Percentiles rank a stretch among this genome's conserved stretches.
These are phyloP conservation scores for Isoetes engelmannii DNA, from an alignment of 83 land plant species.

Conservation along the genomic window DNA sequence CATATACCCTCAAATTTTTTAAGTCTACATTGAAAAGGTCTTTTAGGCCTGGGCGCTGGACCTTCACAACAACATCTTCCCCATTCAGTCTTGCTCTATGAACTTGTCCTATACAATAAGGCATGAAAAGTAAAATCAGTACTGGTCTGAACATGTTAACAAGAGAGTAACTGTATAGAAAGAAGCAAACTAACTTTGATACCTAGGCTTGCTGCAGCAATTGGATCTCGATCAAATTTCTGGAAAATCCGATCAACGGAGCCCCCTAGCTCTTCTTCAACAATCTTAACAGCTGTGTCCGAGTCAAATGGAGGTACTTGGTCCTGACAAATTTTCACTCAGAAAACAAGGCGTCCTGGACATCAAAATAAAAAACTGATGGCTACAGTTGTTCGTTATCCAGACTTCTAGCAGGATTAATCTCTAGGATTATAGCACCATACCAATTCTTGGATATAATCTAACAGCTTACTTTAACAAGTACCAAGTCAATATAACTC, in stretches of 20 bases:
- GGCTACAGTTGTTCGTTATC: neutral
- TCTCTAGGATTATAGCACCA: no score
- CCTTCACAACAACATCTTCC: constrained; percentile 89
- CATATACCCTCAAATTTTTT: constrained; percentile 81
- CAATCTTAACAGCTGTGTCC: constrained; percentile 68
- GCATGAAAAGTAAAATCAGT: neutral
- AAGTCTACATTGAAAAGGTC: constrained; percentile 94
- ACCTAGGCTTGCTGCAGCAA: constrained; percentile 99
- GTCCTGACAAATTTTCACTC: constrained; percentile 43
- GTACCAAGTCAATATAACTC: neutral
- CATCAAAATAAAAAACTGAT: neutral
- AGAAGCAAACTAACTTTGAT: constrained; percentile 14
- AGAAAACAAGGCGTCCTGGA: neutral
- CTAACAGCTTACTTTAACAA: neutral
- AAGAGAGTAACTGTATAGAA: neutral
- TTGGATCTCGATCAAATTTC: constrained; percentile 86
- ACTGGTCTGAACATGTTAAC: neutral
- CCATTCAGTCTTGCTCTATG: constrained; percentile 86
- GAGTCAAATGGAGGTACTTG: constrained; percentile 99
- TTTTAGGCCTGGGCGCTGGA: constrained; percentile 95
- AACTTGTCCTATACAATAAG: constrained; percentile 74
- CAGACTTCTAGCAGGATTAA: neutral
- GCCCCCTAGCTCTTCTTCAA: constrained; percentile 83
- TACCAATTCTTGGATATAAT: no score
- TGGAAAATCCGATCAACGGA: constrained; percentile 69